Evolutionary conservation across 768 basidiomycete genomes (phyloP), one percentile per base, ranked within the genome.

Genomic region (Lactifluus subvellereus): DNA sequence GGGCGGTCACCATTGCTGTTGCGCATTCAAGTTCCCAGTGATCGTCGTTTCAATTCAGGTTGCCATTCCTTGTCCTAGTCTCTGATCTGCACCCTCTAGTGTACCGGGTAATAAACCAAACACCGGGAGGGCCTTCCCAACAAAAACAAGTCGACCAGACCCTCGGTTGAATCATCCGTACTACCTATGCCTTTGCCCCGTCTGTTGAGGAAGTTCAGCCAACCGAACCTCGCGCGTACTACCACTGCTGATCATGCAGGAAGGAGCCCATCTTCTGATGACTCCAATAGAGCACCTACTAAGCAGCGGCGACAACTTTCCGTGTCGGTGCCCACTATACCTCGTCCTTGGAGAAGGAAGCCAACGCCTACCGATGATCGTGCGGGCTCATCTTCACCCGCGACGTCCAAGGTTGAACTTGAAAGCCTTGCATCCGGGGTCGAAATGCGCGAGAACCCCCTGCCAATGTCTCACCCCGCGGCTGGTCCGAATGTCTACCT

Each of bases 121-220:
- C 57, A 49, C 35, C 47, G 14, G 47, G 9, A 35, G 20, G 8
- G 37, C 35, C 14, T 27, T 38, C 10, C 20, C 10, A 54, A 40
- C 33, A 55, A 43, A 55, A 53, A 1, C 11, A 37, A 47, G n/a
- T 20, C n/a, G 13, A 10, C 18, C 45, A 18, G 16, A n/a, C 27
- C 5, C 27, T 49, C 1, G 40, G 27, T 55, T 47, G 7, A 16
- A 3, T 40, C 38, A 14, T 38, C 13, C 40, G 11, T 16, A 22
- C 11, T 14, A 14, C 35, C 27, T 8, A 64, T 64, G 57, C 13
- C 47, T n/a, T 27, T 59, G 38, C 33, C 47, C 18, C 57, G 52
- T 49, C n/a, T 35, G 33, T 54, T 64, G 16, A 59, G 47, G 16
- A 59, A 54, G 40, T 35, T 22, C 32, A 59, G 47, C 53, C 57